Evolutionary conservation across 139 green algal species (phyloP), one percentile per base, ranked within the genome.

Genomic region (Dunaliella sp.): DNA sequence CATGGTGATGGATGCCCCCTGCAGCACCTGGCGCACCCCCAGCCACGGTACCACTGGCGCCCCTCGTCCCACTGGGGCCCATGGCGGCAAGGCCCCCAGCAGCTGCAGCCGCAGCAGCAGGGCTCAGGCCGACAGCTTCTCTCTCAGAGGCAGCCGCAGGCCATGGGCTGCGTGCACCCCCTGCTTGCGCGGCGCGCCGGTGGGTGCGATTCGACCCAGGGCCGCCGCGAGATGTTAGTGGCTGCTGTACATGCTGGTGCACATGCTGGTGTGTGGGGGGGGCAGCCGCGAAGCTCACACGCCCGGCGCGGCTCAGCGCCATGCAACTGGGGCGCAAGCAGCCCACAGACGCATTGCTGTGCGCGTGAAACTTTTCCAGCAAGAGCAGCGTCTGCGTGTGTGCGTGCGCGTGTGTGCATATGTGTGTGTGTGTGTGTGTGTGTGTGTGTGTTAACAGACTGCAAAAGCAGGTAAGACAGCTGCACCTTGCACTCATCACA

Each of bases 291-390:
- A 87, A 81, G 24, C 38, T 77, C 0, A 92, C 87, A 0, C 84
- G 36, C 31, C 87, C 89, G 7, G 83, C 88, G 85, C 77, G 81
- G 57, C 89, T 85, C 36, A 92, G 80, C 74, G 87, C 28, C 74
- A 92, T 30, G 28, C 78, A 73, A 32, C 73, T 84, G 25, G 89
- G 89, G 30, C 87, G 83, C 73, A 72, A 57, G 57, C 58, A 22
- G 21, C 80, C 33, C 38, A 36, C 80, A 26, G 80, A 38, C 26
- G 33, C 36, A 36, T 36, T 7, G 78, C 36, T 36, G 36, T 73
- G 36, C 36, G 33, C 35, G 36, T 83, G 78, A 38, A 83, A 73
- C 7, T 30, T 37, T 37, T 84, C 38, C 38, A 76, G 25, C 26
- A 84, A n/a, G 38, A 84, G 38, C 80, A 84, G n/a, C 7, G 74